Conservation (phyloP, 176 grass and related monocot genomes). For the Zizania latifolia region DNA sequence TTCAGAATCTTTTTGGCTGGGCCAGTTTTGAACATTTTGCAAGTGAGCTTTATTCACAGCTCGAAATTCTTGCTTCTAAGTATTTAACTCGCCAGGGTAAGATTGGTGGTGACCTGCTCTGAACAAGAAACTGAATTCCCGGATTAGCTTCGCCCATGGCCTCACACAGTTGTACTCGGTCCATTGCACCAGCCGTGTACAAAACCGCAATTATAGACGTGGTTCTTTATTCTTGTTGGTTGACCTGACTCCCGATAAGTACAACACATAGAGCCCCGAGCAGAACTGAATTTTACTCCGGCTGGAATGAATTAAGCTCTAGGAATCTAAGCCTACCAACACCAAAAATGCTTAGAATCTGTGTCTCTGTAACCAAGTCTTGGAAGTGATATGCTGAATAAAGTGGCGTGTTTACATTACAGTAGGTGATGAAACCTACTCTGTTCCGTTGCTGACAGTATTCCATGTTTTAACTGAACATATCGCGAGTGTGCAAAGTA, state of each 20-base stretch:
- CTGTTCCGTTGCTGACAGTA: not conserved
- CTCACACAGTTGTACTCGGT: not conserved
- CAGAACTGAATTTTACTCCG: slow-evolving; percentile 1
- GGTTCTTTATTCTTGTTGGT: slow-evolving; percentile 17
- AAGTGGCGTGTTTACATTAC: not conserved
- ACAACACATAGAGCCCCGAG: slow-evolving; percentile 34
- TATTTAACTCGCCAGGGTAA: not conserved
- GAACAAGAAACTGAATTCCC: not conserved
- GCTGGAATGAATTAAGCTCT: not conserved
- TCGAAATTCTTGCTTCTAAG: not conserved
- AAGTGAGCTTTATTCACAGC: too few species aligned
- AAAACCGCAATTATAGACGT: not conserved
- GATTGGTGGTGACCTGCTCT: not conserved
- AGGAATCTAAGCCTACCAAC: not conserved
- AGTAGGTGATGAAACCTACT: not conserved
- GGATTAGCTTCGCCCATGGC: not conserved
- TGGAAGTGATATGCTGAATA: not conserved
- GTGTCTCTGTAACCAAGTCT: not conserved
- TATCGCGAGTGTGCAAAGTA: not conserved
- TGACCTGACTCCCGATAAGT: slow-evolving; percentile 13
- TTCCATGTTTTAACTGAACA: not conserved
- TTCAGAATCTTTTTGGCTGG: not conserved
- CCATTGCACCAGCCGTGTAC: not conserved
- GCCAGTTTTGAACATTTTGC: not conserved
- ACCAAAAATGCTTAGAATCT: not conserved